Base-by-base conservation (phyloP, 805 yeast genomes). In the Candida boleticola region DNA sequence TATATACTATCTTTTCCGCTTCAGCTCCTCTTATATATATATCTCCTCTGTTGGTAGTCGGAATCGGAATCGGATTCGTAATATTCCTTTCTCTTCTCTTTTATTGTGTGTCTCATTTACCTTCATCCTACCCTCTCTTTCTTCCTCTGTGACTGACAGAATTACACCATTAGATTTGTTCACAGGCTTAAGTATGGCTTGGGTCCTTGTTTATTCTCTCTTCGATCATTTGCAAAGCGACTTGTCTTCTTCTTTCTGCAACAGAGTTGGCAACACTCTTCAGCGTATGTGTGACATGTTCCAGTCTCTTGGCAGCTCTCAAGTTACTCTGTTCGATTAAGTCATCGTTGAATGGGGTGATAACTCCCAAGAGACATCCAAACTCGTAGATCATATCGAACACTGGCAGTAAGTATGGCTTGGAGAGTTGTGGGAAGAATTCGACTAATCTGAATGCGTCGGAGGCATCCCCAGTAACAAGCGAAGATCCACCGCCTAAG, bases 361-460 rank as follows among this genome's bases (percentile, higher is more conserved):
- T 63, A 1, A 85, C 32, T 3, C 79, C 77, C 16, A 81, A 50
- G 32, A 66, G 55, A 26, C 65, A 71, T 17, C 59, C 44, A n/a
- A 60, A 41, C 36, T 66, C 69, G 52, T 71, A 68, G 10, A 60
- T 27, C 14, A 52, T 50, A 39, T 67, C 58, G 46, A 82, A 81
- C 0, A 81, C 51, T 1, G 80, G 78, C 26, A 69, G 66, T 37
- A 88, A 58, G 20, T 74, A 47, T 2, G 79, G 76, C 42, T 79
- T 78, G 2, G 76, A 27, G 1, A 76, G 57, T 37, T 73, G 79
- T 0, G 97, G 97, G 79, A 90, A 90, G 59, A 90, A 88, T 52
- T 84, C 83, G 25, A 83, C 82, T 47, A 90, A 73, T 42, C 86
- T 81, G 68, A 90, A 90, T 1, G 92, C 85, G 51, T 90, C 97